Percentiles rank a stretch among this genome's conserved stretches.
phyloP scores from a whole-genome alignment of 805 yeast species.

The Starmerella powellii region DNA sequence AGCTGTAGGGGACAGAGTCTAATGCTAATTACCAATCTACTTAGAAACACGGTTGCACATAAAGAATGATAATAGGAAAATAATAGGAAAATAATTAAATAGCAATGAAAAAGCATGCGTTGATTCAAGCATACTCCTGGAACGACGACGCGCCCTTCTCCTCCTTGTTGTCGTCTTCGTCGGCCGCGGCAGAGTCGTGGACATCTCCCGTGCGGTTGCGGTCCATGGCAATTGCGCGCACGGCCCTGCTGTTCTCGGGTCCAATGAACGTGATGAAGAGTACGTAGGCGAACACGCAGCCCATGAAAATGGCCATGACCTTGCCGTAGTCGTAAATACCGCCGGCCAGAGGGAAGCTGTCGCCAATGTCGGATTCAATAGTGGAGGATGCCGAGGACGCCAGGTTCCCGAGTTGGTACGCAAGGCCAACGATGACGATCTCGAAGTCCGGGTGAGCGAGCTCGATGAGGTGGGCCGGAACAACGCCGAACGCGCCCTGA shows the following conservation, averaged over 20 bases:
- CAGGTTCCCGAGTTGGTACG: conserved; percentile 62
- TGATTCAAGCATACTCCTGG: conserved; percentile 1
- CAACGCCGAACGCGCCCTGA: conserved; percentile 66
- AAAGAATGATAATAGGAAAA: no score
- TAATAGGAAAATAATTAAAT: neutral
- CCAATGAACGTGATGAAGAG: conserved; percentile 41
- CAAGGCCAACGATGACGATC: conserved; percentile 48
- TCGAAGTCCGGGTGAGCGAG: conserved; percentile 53
- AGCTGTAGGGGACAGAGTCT: no score
- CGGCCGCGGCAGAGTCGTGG: neutral
- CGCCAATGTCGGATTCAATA: conserved; percentile 53
- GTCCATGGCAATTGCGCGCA: conserved; percentile 3
- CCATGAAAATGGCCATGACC: conserved; percentile 60
- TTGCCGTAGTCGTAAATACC: conserved; percentile 47
- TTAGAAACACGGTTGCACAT: no score
- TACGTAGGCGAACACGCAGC: conserved; percentile 47
- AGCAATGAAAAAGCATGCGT: neutral
- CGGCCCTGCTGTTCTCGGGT: conserved; percentile 35
- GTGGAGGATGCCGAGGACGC: conserved; percentile 62
- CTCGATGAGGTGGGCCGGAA: conserved; percentile 55
- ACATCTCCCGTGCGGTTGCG: neutral
- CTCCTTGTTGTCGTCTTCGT: neutral
- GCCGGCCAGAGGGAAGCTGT: conserved; percentile 41
- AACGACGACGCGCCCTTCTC: neutral
- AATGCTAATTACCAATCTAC: no score